Conservation (phyloP, 2,329 filamentous ascomycete species). For the Ophiostoma sp. region DNA sequence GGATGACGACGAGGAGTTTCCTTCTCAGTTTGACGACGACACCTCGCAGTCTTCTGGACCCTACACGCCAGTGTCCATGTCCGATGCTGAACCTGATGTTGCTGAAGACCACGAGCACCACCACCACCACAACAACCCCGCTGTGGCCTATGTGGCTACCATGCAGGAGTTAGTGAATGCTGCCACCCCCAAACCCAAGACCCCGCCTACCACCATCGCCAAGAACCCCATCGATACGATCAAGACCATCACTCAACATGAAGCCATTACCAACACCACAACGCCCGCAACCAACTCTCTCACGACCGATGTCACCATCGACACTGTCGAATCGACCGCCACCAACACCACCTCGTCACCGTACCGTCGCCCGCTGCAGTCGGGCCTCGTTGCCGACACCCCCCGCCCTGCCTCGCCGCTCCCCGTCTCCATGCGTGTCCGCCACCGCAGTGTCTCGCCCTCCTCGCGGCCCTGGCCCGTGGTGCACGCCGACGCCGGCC, state of each 20-base stretch:
- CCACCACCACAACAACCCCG: neutral
- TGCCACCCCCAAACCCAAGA: neutral
- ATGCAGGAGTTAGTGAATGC: neutral
- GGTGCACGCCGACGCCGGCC: conserved; percentile 32
- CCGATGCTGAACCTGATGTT: conserved; percentile 37
- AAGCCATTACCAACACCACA: neutral
- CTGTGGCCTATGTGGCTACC: neutral
- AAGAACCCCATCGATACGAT: neutral
- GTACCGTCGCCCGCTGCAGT: conserved; percentile 22
- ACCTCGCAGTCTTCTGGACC: conserved; percentile 48
- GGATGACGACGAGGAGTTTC: conserved; percentile 33
- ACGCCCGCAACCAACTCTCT: neutral
- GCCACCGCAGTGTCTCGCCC: conserved; percentile 36
- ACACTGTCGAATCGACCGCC: neutral
- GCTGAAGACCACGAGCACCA: neutral
- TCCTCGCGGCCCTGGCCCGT: conserved; percentile 37
- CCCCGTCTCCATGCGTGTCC: conserved; percentile 27
- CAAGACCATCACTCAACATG: neutral
- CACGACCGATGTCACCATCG: neutral
- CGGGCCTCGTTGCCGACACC: conserved; percentile 18
- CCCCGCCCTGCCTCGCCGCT: conserved; percentile 10
- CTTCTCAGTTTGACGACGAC: conserved; percentile 40
- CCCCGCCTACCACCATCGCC: neutral
- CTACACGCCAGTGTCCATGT: conserved; percentile 48
- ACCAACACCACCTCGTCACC: neutral